These are phyloP conservation scores for Colletotrichum spaethianum DNA, from an alignment of 2,329 filamentous ascomycete genomes.

Conservation along the genomic window DNA sequence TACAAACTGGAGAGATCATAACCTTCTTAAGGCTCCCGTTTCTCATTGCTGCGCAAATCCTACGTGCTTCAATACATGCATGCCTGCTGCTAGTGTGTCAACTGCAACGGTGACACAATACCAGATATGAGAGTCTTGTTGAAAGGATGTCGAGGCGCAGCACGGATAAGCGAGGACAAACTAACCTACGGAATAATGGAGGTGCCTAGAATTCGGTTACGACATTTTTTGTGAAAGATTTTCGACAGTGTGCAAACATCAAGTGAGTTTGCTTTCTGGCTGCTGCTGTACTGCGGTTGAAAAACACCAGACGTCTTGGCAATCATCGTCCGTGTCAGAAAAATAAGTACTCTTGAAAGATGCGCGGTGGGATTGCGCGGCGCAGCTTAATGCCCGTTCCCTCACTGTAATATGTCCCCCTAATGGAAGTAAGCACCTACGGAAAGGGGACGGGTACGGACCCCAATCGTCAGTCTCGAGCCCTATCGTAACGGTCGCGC, in stretches of 20 bases:
- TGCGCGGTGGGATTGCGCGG: background rate
- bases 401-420: background rate
- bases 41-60: background rate
- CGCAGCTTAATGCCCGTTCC: background rate
- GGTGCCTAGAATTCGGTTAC: background rate
- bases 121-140: no score
- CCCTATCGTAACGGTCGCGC: conserved; percentile 1
- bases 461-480: background rate
- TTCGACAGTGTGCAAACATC: no score
- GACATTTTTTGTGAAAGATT: background rate
- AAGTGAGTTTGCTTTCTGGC: no score
- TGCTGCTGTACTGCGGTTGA: background rate
- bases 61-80: background rate
- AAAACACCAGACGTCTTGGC: no score
- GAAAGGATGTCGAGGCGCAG: background rate
- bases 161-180: background rate
- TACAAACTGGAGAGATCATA: background rate
- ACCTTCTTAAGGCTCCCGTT: background rate
- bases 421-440: background rate
- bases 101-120: background rate
- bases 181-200: background rate
- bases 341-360: conserved; percentile 2
- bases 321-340: background rate
- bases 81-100: background rate
- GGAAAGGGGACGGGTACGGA: conserved; percentile 28